Percentiles rank a stretch among this genome's conserved stretches.
phyloP scores from a whole-genome alignment of 2,329 filamentous ascomycete genomes.

The Phialophora expanda region DNA sequence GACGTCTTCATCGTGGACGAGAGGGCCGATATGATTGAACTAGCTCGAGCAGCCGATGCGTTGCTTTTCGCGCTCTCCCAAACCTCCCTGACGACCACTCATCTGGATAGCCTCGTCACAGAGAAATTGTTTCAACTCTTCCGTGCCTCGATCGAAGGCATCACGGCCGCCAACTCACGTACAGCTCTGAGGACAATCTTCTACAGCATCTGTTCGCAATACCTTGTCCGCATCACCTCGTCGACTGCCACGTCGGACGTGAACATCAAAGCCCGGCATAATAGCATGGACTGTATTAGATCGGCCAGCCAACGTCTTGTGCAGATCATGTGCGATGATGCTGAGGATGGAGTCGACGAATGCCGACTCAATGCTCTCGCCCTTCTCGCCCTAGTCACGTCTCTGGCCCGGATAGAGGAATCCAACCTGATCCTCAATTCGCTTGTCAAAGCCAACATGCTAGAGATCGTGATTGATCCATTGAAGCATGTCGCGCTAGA shows the following conservation, averaged over 20 bases:
- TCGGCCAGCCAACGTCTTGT: constrained; percentile 80
- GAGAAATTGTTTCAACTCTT: constrained; percentile 93
- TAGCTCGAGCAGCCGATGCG: constrained; percentile 77
- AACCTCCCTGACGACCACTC: constrained; percentile 43
- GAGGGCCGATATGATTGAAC: constrained; percentile 71
- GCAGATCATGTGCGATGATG: constrained; percentile 89
- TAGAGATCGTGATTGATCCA: constrained; percentile 87
- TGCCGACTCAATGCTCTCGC: constrained; percentile 87
- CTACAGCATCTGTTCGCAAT: constrained; percentile 89
- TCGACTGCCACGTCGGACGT: constrained; percentile 54
- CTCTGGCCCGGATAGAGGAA: constrained; percentile 72
- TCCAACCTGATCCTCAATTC: constrained; percentile 77
- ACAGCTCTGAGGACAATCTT: constrained; percentile 78
- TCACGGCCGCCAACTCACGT: constrained; percentile 71
- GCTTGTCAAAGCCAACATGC: constrained; percentile 85
- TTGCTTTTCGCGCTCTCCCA: constrained; percentile 50
- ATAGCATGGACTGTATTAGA: constrained; percentile 72
- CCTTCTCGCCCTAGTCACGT: constrained; percentile 77
- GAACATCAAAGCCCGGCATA: constrained; percentile 53
- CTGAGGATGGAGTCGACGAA: constrained; percentile 78
- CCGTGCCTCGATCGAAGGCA: constrained; percentile 79
- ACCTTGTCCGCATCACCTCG: constrained; percentile 69
- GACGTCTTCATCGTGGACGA: constrained; percentile 75
- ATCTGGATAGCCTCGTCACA: constrained; percentile 72
- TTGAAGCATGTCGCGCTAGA: constrained; percentile 78